These are phyloP conservation scores for Rhododendron simsii DNA, from an alignment of 148 eudicot species.

Conservation along the genomic window DNA sequence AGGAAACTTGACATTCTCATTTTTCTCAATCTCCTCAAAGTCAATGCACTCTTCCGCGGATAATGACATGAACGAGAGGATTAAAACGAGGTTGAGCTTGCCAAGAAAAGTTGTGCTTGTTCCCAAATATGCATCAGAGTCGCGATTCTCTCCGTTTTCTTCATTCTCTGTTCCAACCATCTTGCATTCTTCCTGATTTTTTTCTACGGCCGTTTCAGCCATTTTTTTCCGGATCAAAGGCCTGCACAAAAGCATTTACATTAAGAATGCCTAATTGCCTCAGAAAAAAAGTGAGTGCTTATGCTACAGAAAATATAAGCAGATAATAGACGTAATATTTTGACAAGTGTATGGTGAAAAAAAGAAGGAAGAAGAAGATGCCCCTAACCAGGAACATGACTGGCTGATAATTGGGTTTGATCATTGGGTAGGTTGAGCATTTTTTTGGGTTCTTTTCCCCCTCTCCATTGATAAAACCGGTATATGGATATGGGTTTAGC, in stretches of 20 bases:
- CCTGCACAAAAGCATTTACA: background rate
- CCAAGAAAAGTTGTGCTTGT: slow-evolving; percentile 18
- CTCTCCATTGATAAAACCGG: no score
- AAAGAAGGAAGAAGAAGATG: background rate
- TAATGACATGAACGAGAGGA: slow-evolving; percentile 31
- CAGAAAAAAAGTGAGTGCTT: background rate
- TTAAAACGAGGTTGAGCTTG: slow-evolving; percentile 35
- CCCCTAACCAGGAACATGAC: background rate
- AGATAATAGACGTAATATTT: background rate
- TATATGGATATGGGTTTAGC: background rate
- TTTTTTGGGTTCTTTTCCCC: background rate
- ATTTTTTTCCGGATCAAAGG: background rate
- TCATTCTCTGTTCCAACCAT: slow-evolving; percentile 7
- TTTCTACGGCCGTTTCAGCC: slow-evolving; percentile 2
- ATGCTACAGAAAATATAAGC: background rate
- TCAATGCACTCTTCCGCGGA: slow-evolving; percentile 26
- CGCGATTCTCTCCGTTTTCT: slow-evolving; percentile 1
- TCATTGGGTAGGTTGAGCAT: background rate
- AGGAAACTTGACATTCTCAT: slow-evolving; percentile 10
- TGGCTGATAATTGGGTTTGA: background rate
- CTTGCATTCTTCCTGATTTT: background rate
- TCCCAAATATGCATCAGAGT: background rate
- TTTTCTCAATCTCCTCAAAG: slow-evolving; percentile 28
- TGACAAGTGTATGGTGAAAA: slow-evolving; percentile 2
- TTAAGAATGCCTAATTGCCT: background rate